Conservation (phyloP, 2,329 filamentous ascomycete species). For the Camptophora hylomeconis region DNA sequence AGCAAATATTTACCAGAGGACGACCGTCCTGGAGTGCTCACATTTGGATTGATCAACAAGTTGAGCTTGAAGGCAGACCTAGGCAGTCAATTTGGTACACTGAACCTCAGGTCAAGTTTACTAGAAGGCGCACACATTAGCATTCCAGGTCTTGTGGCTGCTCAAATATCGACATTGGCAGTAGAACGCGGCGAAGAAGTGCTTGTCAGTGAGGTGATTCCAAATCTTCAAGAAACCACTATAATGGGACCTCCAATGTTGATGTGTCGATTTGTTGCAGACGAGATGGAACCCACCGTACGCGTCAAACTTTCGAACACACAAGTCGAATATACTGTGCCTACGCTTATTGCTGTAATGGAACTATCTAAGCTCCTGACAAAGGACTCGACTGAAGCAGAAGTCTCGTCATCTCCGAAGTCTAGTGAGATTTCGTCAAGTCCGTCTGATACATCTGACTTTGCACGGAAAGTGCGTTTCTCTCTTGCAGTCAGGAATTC, state of each 20-base stretch:
- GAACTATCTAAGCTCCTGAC: constrained; percentile 55
- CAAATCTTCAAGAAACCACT: constrained; percentile 21
- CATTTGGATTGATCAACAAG: constrained; percentile 53
- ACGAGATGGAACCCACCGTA: constrained; percentile 83
- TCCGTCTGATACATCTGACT: constrained; percentile 7
- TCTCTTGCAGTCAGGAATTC: constrained; percentile 65
- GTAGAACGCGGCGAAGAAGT: constrained; percentile 58
- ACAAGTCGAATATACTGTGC: constrained; percentile 76
- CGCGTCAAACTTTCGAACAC: constrained; percentile 79
- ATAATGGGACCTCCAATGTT: constrained; percentile 44
- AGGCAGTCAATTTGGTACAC: constrained; percentile 54
- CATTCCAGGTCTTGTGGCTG: constrained; percentile 66
- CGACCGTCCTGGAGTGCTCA: constrained; percentile 78
- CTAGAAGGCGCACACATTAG: constrained; percentile 70
- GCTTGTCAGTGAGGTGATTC: constrained; percentile 52
- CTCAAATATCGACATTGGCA: constrained; percentile 54
- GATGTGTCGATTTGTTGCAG: constrained; percentile 81
- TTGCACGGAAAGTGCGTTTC: constrained; percentile 38
- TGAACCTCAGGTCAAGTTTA: constrained; percentile 46
- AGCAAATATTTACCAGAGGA: constrained; percentile 93
- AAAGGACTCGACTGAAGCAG: constrained; percentile 44
- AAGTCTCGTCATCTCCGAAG: constrained; percentile 44
- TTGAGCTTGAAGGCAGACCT: constrained; percentile 50
- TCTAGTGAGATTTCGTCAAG: constrained; percentile 12
- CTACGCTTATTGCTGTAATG: constrained; percentile 67